phyloP scores from a whole-genome alignment of 805 yeast species.

The Maudiozyma turicensis region DNA sequence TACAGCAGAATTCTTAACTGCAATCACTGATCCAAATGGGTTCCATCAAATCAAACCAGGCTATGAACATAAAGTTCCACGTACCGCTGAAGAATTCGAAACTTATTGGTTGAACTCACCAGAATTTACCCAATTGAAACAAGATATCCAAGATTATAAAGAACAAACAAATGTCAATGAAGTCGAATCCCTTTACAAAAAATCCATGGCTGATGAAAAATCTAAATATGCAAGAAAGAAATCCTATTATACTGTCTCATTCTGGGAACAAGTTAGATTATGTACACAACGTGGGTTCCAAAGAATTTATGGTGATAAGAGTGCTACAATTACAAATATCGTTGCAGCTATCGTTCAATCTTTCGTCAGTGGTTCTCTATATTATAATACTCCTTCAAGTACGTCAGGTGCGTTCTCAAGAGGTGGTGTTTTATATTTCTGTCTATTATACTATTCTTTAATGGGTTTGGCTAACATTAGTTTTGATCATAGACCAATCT shows the following conservation, averaged over 20 bases:
- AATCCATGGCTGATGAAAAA: constrained; percentile 25
- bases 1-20: constrained; percentile 53
- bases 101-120: constrained; percentile 35
- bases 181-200: constrained; percentile 28
- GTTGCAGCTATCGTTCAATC: constrained; percentile 39
- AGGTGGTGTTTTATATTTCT: constrained; percentile 55
- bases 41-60: constrained; percentile 32
- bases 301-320: constrained; percentile 49
- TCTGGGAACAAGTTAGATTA: constrained; percentile 39
- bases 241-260: constrained; percentile 23
- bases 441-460: constrained; percentile 43
- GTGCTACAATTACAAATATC: constrained; percentile 31
- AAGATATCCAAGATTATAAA: constrained; percentile 35
- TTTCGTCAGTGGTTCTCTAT: constrained; percentile 54
- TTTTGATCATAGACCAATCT: constrained; percentile 47
- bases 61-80: constrained; percentile 41
- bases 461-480: constrained; percentile 42
- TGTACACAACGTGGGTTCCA: constrained; percentile 45
- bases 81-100: constrained; percentile 49
- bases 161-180: constrained; percentile 22
- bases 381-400: constrained; percentile 39
- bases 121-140: constrained; percentile 29
- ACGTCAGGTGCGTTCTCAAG: constrained; percentile 55
- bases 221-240: constrained; percentile 14
- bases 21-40: constrained; percentile 51